Evolutionary conservation across 2,329 filamentous ascomycete species (phyloP).

Genomic region (Colletotrichum camelliae): DNA sequence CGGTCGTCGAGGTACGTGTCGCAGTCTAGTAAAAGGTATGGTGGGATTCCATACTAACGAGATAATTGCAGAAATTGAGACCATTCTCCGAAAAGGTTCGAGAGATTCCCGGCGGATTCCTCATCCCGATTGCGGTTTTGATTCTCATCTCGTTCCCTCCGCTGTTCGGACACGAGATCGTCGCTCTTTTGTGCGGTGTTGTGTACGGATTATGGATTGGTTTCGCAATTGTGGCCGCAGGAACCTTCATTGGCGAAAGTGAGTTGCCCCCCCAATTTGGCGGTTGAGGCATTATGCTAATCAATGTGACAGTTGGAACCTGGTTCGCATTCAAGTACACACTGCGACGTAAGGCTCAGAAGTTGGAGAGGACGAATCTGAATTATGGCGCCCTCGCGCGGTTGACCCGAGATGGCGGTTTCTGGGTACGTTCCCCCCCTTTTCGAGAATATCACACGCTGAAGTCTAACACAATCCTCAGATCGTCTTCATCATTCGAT

Average conservation of each 20-base stretch:
- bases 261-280: neutral
- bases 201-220: slow-evolving; percentile 47
- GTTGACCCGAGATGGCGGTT: slow-evolving; percentile 45
- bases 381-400: slow-evolving; percentile 44
- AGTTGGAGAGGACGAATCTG: slow-evolving; percentile 44
- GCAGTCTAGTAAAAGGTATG: accelerated
- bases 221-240: slow-evolving; percentile 44
- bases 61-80: slow-evolving; percentile 25
- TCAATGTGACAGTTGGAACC: slow-evolving; percentile 30
- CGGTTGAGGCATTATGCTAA: neutral
- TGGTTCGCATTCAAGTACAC: slow-evolving; percentile 46
- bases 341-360: slow-evolving; percentile 38
- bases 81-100: slow-evolving; percentile 42
- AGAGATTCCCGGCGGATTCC: slow-evolving; percentile 40
- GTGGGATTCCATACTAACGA: neutral
- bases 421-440: slow-evolving; percentile 28
- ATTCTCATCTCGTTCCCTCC: slow-evolving; percentile 46
- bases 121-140: slow-evolving; percentile 44
- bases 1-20: slow-evolving; percentile 36
- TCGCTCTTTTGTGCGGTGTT: slow-evolving; percentile 45
- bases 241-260: slow-evolving; percentile 44
- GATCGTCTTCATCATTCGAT: slow-evolving; percentile 44
- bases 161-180: slow-evolving; percentile 46
- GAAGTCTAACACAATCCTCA: neutral
- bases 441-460: accelerated